These are phyloP conservation scores for Mortierella polycephala DNA, from an alignment of 371 early-diverging fungal genomes.

Conservation along the genomic window DNA sequence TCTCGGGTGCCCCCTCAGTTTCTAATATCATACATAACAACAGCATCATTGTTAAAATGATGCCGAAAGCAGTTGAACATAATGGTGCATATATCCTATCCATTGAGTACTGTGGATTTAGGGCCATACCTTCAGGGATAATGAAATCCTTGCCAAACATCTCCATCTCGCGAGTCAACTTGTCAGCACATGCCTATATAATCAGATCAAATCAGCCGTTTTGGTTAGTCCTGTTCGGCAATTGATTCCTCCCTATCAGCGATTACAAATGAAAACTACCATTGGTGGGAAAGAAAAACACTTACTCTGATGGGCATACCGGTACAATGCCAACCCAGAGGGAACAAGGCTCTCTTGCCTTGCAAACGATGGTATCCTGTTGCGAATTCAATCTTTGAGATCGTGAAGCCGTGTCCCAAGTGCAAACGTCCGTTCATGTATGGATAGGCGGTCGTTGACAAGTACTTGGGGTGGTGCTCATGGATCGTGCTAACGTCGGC, in stretches of 20 bases:
- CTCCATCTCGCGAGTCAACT: constrained; percentile 94
- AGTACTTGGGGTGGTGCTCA: constrained; percentile 86
- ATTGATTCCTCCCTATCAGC: too few species aligned
- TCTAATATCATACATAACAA: constrained; percentile 26
- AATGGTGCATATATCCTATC: too few species aligned
- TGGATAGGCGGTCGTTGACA: constrained; percentile 99
- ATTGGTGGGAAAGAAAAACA: not conserved
- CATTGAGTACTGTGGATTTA: not conserved
- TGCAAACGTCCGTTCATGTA: constrained; percentile 99
- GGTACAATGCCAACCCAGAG: constrained; percentile 99
- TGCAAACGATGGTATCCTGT: constrained; percentile 93
- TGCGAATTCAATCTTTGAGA: constrained; percentile 98
- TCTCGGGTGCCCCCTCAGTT: constrained; percentile 57
- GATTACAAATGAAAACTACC: not conserved
- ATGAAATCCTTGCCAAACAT: constrained; percentile 92
- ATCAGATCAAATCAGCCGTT: too few species aligned
- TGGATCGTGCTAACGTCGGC: constrained; percentile 63
- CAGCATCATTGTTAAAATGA: not conserved
- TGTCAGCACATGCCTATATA: constrained; percentile 95
- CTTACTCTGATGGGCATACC: constrained; percentile 99
- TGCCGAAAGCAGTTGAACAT: not conserved
- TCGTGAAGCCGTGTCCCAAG: constrained; percentile 98
- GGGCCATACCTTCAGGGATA: constrained; percentile 56
- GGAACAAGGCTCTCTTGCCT: constrained; percentile 97
- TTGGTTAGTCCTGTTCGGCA: too few species aligned